phyloP scores from a whole-genome alignment of 306 rosid genomes.

The Dalbergia oliveri region DNA sequence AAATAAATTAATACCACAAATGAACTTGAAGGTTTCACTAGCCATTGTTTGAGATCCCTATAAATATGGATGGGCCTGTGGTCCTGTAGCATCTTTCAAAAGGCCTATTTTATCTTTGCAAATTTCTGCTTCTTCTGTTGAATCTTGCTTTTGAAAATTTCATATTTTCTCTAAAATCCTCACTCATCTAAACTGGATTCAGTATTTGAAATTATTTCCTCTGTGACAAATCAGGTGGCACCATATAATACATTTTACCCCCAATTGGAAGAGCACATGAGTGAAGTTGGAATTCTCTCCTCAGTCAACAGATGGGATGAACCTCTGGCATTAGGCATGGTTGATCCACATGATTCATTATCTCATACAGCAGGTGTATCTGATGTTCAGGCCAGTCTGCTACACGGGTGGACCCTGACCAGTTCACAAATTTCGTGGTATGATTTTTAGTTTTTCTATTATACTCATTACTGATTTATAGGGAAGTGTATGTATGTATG shows the following conservation, averaged over 20 bases:
- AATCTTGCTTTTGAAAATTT: slow-evolving; percentile 17
- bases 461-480: neutral
- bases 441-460: slow-evolving; percentile 18
- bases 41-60: neutral
- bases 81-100: slow-evolving; percentile 16
- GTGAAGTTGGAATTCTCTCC: slow-evolving; percentile 83
- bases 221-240: slow-evolving; percentile 71
- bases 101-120: slow-evolving; percentile 10
- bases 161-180: slow-evolving; percentile 21
- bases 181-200: slow-evolving; percentile 33
- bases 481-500: neutral
- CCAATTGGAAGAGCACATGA: slow-evolving; percentile 87
- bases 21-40: slow-evolving; percentile 20
- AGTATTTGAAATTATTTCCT: slow-evolving; percentile 32
- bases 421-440: slow-evolving; percentile 91
- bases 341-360: slow-evolving; percentile 97
- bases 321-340: slow-evolving; percentile 79
- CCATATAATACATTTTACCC: slow-evolving; percentile 94
- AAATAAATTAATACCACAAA: slow-evolving; percentile 23
- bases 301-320: slow-evolving; percentile 86
- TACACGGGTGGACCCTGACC: slow-evolving; percentile 74
- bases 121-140: slow-evolving; percentile 29
- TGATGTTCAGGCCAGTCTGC: slow-evolving; percentile 91
- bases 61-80: slow-evolving; percentile 1
- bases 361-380: slow-evolving; percentile 99